phyloP scores from a whole-genome alignment of 148 eudicot species.

The Dysphania ambrosioides region DNA sequence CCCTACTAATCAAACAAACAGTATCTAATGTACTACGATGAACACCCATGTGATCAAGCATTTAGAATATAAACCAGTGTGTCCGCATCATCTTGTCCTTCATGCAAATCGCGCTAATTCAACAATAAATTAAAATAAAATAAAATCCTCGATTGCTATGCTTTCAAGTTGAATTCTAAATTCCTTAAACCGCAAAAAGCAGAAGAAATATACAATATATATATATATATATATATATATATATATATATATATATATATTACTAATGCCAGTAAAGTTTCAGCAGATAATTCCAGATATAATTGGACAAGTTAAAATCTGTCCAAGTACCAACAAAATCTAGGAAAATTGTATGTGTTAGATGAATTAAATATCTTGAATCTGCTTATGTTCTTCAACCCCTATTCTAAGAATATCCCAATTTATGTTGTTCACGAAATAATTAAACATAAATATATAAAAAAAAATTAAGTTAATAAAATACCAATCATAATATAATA shows the following conservation, averaged over 20 bases:
- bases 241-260: too few species aligned
- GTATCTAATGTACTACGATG: constrained; percentile 14
- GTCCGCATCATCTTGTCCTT: constrained; percentile 32
- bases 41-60: constrained; percentile 32
- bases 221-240: too few species aligned
- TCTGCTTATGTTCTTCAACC: not conserved
- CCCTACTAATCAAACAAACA: constrained; percentile 17
- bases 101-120: constrained; percentile 22
- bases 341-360: constrained; percentile 9
- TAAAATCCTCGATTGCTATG: not conserved
- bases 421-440: too few species aligned
- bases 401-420: too few species aligned
- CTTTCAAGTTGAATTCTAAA: constrained; percentile 8
- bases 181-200: not conserved
- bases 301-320: not conserved
- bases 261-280: not conserved
- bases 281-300: constrained; percentile 9
- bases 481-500: too few species aligned
- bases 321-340: constrained; percentile 20
- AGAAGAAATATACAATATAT: too few species aligned
- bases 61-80: constrained; percentile 25
- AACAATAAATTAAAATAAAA: not conserved
- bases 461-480: too few species aligned
- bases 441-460: too few species aligned
- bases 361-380: not conserved